Percentiles rank a stretch among this genome's conserved stretches.
Evolutionary conservation across 208 protist species (phyloP).

Genomic region (Trypanosoma boissoni): DNA sequence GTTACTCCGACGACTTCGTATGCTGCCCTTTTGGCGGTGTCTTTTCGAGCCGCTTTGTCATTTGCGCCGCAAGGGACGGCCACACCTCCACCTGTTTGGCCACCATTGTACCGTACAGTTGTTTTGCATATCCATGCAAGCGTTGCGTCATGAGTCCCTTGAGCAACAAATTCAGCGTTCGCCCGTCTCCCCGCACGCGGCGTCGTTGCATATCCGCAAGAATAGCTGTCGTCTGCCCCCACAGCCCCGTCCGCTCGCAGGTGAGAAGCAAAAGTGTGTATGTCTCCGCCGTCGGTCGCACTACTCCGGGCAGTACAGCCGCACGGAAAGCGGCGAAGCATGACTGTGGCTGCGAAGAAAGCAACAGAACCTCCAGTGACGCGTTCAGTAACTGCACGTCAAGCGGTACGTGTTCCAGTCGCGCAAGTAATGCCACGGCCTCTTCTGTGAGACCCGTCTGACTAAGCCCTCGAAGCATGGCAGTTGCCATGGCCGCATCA

Average conservation of each 20-base stretch:
- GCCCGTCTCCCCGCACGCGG: slow-evolving; percentile 59
- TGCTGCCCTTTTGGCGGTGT: not conserved
- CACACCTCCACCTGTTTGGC: slow-evolving; percentile 74
- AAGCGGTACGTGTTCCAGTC: slow-evolving; percentile 62
- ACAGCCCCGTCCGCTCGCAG: slow-evolving; percentile 73
- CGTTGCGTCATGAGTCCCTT: slow-evolving; percentile 76
- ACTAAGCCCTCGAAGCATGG: slow-evolving; percentile 72
- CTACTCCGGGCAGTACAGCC: slow-evolving; percentile 11
- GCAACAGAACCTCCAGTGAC: slow-evolving; percentile 71
- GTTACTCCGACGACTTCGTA: too few relatives aligned
- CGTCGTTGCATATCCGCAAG: slow-evolving; percentile 78
- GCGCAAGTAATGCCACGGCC: slow-evolving; percentile 63
- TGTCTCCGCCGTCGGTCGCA: slow-evolving; percentile 61
- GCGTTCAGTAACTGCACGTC: slow-evolving; percentile 76
- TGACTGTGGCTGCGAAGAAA: slow-evolving; percentile 62
- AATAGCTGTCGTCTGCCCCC: slow-evolving; percentile 51
- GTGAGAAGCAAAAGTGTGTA: slow-evolving; percentile 78
- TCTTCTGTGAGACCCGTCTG: slow-evolving; percentile 78
- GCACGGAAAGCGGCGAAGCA: slow-evolving; percentile 74
- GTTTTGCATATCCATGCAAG: slow-evolving; percentile 54
- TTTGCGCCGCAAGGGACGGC: slow-evolving; percentile 53
- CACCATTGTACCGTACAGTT: slow-evolving; percentile 75
- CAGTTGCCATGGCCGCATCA: slow-evolving; percentile 71
- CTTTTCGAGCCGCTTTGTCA: slow-evolving; percentile 17
- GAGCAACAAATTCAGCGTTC: slow-evolving; percentile 79